Evolutionary conservation across 2,329 filamentous ascomycete species (phyloP), one percentile per base, ranked within the genome.

Genomic region (Ambrosiella xylebori): DNA sequence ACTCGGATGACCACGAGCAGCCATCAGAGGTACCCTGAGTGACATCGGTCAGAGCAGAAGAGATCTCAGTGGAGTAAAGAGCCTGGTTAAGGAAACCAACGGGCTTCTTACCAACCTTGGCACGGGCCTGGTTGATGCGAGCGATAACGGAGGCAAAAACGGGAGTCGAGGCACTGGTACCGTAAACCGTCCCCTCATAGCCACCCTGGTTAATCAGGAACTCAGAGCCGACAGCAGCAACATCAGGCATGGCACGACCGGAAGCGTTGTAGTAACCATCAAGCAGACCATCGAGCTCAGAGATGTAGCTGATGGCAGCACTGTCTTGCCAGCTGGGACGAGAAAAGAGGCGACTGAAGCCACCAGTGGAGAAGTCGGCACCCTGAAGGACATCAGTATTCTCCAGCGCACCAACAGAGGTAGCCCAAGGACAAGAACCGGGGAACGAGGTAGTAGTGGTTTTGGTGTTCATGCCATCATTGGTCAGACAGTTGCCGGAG

Each of bases 371-470:
- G 64, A 73, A 76, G n/a, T 62, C 63, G 1, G 75, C 71, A 1
- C 70, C 75, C 1, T 63, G 65, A 9, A 74, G 70, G 0, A 71
- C 71, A 3, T 68, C 65, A 1, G 62, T 63, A 62, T 70, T 70
- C 44, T 61, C 65, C 1, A 80, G 82, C 1, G 78, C 83, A 6
- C 84, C 84, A 1, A 87, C 77, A 1, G 76, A 70, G 0, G 84
- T 87, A 7, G 86, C 77, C 66, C 79, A 87, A 0, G 83, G 84
- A 63, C 84, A 88, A 0, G 77, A 76, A 0, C 76, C 77, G 0
- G 84, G 84, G 68, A 86, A 88, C 4, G 74, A 76, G 1, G 81
- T 75, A 37, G 80, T 70, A 64, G 83, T 80, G 17, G 75, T 71
- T 8, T 75, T 74, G 1, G 71, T 74, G 60, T 77, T 73, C 49